phyloP scores from a whole-genome alignment of 2,329 filamentous ascomycete genomes.

The Phoma sp. region DNA sequence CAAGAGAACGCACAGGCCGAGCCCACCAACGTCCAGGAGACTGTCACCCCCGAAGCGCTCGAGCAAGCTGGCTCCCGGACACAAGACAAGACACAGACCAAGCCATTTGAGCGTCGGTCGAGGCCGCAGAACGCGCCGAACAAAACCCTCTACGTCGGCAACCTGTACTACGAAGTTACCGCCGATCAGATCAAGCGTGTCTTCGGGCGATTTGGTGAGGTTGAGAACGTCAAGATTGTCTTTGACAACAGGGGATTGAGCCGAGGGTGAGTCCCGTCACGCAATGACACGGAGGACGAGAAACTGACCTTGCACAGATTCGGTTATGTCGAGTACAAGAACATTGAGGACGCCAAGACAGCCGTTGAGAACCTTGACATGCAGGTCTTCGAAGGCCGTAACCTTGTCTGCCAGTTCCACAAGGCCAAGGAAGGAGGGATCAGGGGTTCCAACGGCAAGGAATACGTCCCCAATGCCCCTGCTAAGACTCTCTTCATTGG shows the following conservation, averaged over 20 bases:
- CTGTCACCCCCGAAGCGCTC: conserved; percentile 36
- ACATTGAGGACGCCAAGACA: conserved; percentile 57
- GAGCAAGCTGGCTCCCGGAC: conserved; percentile 12
- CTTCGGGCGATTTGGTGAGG: conserved; percentile 64
- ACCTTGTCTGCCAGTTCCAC: conserved; percentile 67
- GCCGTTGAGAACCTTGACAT: conserved; percentile 66
- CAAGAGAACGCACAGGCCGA: conserved; percentile 33
- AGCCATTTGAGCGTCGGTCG: conserved; percentile 1
- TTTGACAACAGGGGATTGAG: conserved; percentile 68
- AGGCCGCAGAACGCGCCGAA: conserved; percentile 21
- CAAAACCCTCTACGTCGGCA: conserved; percentile 67
- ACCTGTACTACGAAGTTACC: conserved; percentile 72
- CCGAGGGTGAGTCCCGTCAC: conserved; percentile 64
- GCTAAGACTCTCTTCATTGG: conserved; percentile 78
- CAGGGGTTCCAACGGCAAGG: conserved; percentile 4
- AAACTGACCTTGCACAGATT: conserved; percentile 57
- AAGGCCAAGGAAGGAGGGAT: conserved; percentile 22
- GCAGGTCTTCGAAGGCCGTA: conserved; percentile 67
- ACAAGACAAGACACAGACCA: not conserved
- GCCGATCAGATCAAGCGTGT: conserved; percentile 64
- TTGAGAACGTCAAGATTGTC: conserved; percentile 62
- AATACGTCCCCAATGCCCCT: conserved; percentile 51
- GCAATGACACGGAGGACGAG: not conserved
- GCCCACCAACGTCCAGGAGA: conserved; percentile 34
- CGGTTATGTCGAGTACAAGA: conserved; percentile 68